Percentiles rank a stretch among this genome's conserved stretches.
Evolutionary conservation across 768 basidiomycete species (phyloP).

Genomic region (Mycena kentingensis): DNA sequence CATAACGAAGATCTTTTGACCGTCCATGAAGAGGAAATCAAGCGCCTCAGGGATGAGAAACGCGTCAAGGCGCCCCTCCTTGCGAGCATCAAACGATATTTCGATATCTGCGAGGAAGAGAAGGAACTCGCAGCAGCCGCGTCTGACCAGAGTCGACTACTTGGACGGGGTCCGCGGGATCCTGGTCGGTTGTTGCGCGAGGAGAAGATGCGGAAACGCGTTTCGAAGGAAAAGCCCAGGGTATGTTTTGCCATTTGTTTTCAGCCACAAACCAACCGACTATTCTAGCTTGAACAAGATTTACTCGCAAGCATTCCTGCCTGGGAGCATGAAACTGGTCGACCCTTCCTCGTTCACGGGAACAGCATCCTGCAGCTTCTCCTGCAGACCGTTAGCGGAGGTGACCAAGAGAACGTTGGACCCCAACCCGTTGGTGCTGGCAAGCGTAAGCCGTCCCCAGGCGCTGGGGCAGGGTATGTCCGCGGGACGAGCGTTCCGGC

Average conservation of each 20-base stretch:
- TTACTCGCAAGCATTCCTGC: constrained; percentile 72
- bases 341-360: constrained; percentile 84
- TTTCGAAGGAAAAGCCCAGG: constrained; percentile 88
- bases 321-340: constrained; percentile 81
- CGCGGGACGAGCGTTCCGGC: constrained; percentile 46
- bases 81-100: constrained; percentile 80
- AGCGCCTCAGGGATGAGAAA: constrained; percentile 80
- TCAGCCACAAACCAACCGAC: neutral
- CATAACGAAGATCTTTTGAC: constrained; percentile 85
- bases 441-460: constrained; percentile 54
- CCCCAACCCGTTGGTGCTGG: constrained; percentile 4
- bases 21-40: constrained; percentile 85
- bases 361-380: constrained; percentile 79
- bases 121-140: constrained; percentile 83
- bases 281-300: constrained; percentile 80
- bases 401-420: constrained; percentile 71
- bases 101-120: constrained; percentile 87
- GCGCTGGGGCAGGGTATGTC: constrained; percentile 60
- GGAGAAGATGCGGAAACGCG: constrained; percentile 96
- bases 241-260: constrained; percentile 45
- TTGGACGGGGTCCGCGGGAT: constrained; percentile 80
- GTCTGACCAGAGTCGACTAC: constrained; percentile 77
- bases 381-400: constrained; percentile 67
- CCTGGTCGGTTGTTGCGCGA: constrained; percentile 86
- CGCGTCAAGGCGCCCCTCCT: constrained; percentile 76